Conservation (phyloP, 2,329 filamentous ascomycete genomes). For the Claviceps monticola region DNA sequence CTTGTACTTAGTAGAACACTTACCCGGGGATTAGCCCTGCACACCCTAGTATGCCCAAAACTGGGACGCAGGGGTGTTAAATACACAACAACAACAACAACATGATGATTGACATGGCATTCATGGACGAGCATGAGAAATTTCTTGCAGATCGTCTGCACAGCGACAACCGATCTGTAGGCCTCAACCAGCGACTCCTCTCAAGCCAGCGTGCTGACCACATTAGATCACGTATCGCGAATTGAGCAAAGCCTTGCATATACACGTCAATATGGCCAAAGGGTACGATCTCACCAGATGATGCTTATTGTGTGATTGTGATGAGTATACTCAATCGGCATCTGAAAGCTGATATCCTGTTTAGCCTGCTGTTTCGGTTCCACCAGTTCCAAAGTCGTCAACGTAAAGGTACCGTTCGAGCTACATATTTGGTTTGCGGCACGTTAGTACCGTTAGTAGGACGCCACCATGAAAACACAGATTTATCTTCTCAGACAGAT, state of each 20-base stretch:
- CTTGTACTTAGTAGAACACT: too few species aligned
- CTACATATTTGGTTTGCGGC: constrained; percentile 82
- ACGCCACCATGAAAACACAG: constrained; percentile 49
- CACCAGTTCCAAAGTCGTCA: constrained; percentile 72
- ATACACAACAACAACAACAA: too few species aligned
- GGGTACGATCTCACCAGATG: constrained; percentile 40
- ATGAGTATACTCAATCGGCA: neutral
- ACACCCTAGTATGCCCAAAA: too few species aligned
- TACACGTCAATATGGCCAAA: constrained; percentile 81
- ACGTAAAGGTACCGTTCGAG: constrained; percentile 63
- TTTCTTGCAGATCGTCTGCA: constrained; percentile 66
- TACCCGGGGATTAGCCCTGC: too few species aligned
- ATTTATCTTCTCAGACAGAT: constrained; percentile 28
- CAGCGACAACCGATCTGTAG: constrained; percentile 58
- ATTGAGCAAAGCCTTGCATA: constrained; percentile 66
- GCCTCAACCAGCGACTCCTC: constrained; percentile 13
- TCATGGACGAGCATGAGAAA: constrained; percentile 50
- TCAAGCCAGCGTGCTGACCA: neutral
- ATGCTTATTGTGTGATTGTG: neutral
- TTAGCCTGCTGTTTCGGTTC: constrained; percentile 82
- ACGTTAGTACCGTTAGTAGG: constrained; percentile 14
- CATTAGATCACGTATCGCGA: constrained; percentile 72
- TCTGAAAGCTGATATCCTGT: neutral
- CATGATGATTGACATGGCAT: neutral
- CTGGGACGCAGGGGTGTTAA: too few species aligned